phyloP scores from a whole-genome alignment of 257 asterid genomes.

The Solanum chmielewskii region DNA sequence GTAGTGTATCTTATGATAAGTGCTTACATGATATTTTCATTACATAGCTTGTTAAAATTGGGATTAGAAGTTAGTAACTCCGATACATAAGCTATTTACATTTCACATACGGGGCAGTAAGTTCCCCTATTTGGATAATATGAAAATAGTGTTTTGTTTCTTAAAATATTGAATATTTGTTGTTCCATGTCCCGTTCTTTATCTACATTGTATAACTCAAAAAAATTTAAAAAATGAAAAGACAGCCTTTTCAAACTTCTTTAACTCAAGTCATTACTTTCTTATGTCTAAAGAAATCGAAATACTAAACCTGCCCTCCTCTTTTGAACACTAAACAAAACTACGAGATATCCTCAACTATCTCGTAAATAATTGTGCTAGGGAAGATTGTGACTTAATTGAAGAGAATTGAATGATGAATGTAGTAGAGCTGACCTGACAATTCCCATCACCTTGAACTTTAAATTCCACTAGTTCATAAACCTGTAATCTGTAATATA shows the following conservation, averaged over 20 bases:
- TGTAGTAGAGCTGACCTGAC: constrained; percentile 55
- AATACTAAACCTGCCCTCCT: background rate
- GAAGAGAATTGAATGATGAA: background rate
- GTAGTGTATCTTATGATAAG: background rate
- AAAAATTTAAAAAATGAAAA: background rate
- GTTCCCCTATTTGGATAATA: background rate
- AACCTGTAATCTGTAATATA: constrained; percentile 56
- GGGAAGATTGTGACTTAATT: background rate
- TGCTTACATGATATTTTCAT: background rate
- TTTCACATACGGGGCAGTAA: background rate
- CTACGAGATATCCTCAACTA: background rate
- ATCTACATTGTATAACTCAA: background rate
- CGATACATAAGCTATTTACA: background rate
- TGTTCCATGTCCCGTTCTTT: background rate
- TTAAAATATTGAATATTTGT: background rate
- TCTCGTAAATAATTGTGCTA: background rate
- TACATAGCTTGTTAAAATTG: background rate
- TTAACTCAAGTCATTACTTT: background rate
- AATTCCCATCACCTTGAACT: constrained; percentile 94
- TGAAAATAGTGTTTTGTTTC: background rate
- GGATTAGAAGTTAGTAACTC: background rate
- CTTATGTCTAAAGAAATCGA: background rate
- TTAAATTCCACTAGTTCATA: constrained; percentile 78
- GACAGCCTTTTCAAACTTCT: background rate
- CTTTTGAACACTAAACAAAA: background rate